phyloP scores from a whole-genome alignment of 495 filamentous ascomycete species.

The Aspergillus affinis region DNA sequence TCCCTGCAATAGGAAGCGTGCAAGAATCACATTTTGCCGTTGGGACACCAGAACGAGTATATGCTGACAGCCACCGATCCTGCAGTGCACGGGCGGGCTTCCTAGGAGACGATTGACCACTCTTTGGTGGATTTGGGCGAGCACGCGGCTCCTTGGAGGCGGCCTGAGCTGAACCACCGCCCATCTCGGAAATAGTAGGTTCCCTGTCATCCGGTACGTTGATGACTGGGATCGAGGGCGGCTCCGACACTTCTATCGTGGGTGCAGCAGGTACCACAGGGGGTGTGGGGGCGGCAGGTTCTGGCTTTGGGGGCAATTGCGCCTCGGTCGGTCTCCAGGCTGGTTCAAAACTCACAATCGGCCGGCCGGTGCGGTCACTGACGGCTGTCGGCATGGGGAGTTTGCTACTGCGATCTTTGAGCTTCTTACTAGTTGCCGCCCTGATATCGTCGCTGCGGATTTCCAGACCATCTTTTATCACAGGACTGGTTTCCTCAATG shows the following conservation, averaged over 20 bases:
- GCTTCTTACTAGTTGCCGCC: constrained; percentile 84
- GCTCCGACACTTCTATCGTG: constrained; percentile 53
- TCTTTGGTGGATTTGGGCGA: constrained; percentile 24
- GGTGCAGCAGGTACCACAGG: constrained; percentile 44
- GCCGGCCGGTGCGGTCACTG: constrained; percentile 78
- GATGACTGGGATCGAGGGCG: constrained; percentile 60
- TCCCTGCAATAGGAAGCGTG: constrained; percentile 78
- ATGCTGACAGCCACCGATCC: constrained; percentile 39
- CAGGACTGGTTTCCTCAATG: constrained; percentile 28
- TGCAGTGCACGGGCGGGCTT: constrained; percentile 29
- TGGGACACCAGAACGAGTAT: constrained; percentile 56
- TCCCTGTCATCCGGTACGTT: constrained; percentile 54
- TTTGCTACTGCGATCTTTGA: constrained; percentile 80
- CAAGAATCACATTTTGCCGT: constrained; percentile 84
- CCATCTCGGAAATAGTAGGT: constrained; percentile 42
- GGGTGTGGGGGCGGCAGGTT: constrained; percentile 29
- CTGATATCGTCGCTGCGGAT: constrained; percentile 83
- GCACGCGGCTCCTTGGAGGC: constrained; percentile 18
- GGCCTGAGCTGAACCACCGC: constrained; percentile 12
- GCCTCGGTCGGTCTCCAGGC: constrained; percentile 66
- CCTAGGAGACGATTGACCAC: constrained; percentile 16
- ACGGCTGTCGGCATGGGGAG: constrained; percentile 83
- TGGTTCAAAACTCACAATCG: constrained; percentile 89
- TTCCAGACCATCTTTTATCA: constrained; percentile 72
- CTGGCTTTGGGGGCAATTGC: constrained; percentile 19